Percentiles rank a stretch among this genome's conserved stretches.
These are phyloP conservation scores for Usnea hakonensis DNA, from an alignment of 495 filamentous ascomycete species.

Conservation along the genomic window DNA sequence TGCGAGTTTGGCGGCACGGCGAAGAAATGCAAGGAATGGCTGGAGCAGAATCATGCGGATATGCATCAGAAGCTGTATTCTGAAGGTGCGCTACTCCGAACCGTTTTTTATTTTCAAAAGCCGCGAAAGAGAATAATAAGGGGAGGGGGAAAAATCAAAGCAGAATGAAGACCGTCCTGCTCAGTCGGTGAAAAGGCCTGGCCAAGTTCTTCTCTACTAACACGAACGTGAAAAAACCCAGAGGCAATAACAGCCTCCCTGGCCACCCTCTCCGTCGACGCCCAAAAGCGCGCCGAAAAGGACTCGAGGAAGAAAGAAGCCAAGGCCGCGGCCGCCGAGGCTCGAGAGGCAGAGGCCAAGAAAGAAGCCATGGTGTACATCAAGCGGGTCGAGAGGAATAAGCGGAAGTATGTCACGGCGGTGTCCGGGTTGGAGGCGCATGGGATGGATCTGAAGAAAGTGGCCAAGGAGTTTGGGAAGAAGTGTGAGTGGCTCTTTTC, in stretches of 20 bases:
- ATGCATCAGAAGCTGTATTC: constrained; percentile 77
- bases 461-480: constrained; percentile 77
- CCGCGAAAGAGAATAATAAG: no score
- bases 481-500: constrained; percentile 40
- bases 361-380: constrained; percentile 77
- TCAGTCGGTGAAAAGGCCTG: constrained; percentile 12
- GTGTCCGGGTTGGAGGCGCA: constrained; percentile 84
- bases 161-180: background rate
- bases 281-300: constrained; percentile 84
- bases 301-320: constrained; percentile 92
- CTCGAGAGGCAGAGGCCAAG: constrained; percentile 66
- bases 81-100: constrained; percentile 66
- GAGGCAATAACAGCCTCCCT: constrained; percentile 78
- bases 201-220: background rate
- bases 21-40: constrained; percentile 97
- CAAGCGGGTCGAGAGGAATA: constrained; percentile 95
- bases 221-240: constrained; percentile 30
- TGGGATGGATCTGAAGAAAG: constrained; percentile 73
- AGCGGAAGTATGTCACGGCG: constrained; percentile 90
- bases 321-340: constrained; percentile 77
- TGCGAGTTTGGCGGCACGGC: constrained; percentile 97
- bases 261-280: constrained; percentile 75
- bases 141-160: no score
- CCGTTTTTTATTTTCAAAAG: no score
- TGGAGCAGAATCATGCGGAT: constrained; percentile 62